Evolutionary conservation across 176 grass and related monocot genomes (phyloP).

Genomic region (Pharus latifolius): DNA sequence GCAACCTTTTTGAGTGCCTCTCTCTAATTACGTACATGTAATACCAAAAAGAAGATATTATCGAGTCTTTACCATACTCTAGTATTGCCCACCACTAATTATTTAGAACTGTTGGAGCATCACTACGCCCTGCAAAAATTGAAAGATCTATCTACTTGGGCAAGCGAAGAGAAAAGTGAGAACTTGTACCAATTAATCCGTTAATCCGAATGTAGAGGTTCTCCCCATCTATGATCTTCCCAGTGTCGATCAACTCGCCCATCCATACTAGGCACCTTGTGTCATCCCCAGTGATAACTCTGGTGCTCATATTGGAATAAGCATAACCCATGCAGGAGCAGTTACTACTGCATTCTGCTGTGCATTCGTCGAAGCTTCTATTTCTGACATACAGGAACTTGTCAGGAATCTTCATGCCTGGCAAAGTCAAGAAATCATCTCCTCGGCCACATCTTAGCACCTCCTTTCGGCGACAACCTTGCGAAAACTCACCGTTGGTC

Average conservation of each 20-base stretch:
- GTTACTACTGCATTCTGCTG: constrained; percentile 19
- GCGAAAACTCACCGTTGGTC: neutral
- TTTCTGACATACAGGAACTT: neutral
- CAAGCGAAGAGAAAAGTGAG: neutral
- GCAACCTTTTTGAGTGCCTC: too few species aligned
- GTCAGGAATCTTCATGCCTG: constrained; percentile 27
- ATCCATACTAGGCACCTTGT: constrained; percentile 41
- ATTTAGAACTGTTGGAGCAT: neutral
- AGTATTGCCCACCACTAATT: too few species aligned
- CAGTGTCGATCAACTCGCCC: constrained; percentile 28
- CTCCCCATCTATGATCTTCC: constrained; percentile 1
- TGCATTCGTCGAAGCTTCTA: constrained; percentile 13
- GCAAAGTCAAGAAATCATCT: constrained; percentile 5
- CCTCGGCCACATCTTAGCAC: neutral
- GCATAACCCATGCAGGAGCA: constrained; percentile 45
- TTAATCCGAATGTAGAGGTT: constrained; percentile 35
- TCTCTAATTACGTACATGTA: too few species aligned
- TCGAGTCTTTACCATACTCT: too few species aligned
- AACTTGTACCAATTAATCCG: constrained; percentile 7
- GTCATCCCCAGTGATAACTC: neutral
- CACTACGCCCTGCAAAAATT: neutral
- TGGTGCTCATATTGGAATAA: neutral
- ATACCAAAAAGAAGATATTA: too few species aligned
- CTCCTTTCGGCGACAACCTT: constrained; percentile 25
- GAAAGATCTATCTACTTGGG: neutral